Evolutionary conservation across 208 protist species (phyloP).

Genomic region (Phytomonas sp.): DNA sequence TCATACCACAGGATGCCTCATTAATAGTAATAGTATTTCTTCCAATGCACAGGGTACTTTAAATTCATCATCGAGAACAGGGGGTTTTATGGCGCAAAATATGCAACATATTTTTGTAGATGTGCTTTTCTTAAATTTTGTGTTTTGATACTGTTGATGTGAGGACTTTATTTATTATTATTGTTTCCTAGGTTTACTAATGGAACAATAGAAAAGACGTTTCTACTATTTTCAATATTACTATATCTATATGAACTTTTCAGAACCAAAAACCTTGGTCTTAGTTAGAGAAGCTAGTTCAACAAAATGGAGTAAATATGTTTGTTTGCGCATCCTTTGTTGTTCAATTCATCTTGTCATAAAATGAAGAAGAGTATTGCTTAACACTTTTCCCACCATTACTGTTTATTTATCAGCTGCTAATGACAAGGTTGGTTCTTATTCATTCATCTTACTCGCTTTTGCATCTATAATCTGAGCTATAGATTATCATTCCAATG

Average conservation of each 20-base stretch:
- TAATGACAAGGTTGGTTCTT: background rate
- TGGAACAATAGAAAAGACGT: background rate
- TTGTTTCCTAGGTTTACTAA: background rate
- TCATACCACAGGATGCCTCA: background rate
- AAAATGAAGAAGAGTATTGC: background rate
- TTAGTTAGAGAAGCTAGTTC: constrained; percentile 1
- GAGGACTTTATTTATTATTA: background rate
- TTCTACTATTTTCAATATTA: background rate
- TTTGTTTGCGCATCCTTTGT: background rate
- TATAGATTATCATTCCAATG: background rate
- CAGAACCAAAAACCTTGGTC: background rate
- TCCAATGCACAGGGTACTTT: background rate
- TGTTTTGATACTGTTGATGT: constrained; percentile 5
- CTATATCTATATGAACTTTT: background rate
- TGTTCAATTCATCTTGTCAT: background rate
- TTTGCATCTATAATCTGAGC: background rate
- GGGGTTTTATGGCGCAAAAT: background rate
- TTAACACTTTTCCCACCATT: background rate
- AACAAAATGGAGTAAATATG: background rate
- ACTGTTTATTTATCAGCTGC: background rate
- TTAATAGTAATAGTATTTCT: background rate
- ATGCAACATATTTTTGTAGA: background rate
- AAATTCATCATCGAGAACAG: background rate
- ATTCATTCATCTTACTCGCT: background rate
- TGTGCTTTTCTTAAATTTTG: constrained; percentile 1